Evolutionary conservation across 2,329 filamentous ascomycete genomes (phyloP), one percentile per base, ranked within the genome.

Genomic region (Kalaharituber pfeilii): DNA sequence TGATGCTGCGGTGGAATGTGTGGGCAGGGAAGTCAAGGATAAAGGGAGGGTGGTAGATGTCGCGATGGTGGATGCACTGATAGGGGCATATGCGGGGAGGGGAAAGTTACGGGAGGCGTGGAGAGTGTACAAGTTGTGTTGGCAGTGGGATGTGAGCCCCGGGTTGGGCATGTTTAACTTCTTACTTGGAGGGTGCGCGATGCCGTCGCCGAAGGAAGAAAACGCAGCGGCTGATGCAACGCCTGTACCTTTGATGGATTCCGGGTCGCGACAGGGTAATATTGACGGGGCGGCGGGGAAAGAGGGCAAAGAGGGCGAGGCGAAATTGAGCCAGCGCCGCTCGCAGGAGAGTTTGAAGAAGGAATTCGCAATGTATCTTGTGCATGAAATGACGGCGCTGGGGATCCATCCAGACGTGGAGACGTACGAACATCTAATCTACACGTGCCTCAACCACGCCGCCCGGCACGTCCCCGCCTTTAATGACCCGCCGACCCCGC

Each of bases 371-470:
- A 77, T 79, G 67, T 81, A 79, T 62, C 67, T 82, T 1, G 73
- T 77, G 8, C 70, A 73, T 15, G 80, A 84, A 62, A 80, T 84
- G 74, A 69, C 74, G 5, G 70, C 73, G 8, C 67, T 79, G 7
- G 69, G 69, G 6, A 67, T 82, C 26, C 62, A 69, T 15, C 78
- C 80, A 0, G 72, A 79, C 56, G 63, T 67, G n/a, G 60, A 73
- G 18, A 82, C 79, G 0, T 82, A 82, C 60, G 79, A 82, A 60
- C 70, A 74, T 3, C 67, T 83, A 9, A 73, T 82, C 15, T 65
- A 78, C 11, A 70, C 78, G 44, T 82, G 78, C 62, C 60, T 77
- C 3, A 66, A 39, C 33, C 33, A 39, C 20, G 33, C 20, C 2
- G 33, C 20, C 13, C 33, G 33, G 33, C 33, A 15, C 33, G 33